These are phyloP conservation scores for Apiospora marii DNA, from an alignment of 2,329 filamentous ascomycete species.

Conservation along the genomic window DNA sequence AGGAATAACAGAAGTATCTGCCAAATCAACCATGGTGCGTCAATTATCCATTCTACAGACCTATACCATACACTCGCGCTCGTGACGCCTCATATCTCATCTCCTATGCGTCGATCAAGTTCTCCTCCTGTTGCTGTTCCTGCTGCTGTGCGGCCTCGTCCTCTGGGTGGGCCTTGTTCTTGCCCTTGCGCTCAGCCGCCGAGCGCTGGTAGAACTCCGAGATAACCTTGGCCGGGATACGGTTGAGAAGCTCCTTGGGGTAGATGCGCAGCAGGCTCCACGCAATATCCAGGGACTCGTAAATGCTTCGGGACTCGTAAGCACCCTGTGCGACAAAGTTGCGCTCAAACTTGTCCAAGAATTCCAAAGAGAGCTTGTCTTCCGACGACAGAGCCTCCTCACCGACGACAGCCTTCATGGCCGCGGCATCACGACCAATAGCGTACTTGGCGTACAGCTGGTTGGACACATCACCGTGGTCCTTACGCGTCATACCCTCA, in stretches of 20 bases:
- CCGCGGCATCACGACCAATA: conserved; percentile 96
- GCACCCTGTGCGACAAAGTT: conserved; percentile 91
- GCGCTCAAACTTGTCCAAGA: conserved; percentile 97
- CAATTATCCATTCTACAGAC: conserved; percentile 24
- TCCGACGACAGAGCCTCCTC: conserved; percentile 95
- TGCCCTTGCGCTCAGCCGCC: conserved; percentile 67
- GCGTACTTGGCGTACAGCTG: conserved; percentile 99
- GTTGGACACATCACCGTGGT: conserved; percentile 98
- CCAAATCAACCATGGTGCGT: conserved; percentile 10
- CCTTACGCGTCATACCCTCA: conserved; percentile 93
- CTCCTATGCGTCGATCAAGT: conserved; percentile 66
- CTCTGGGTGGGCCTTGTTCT: conserved; percentile 54
- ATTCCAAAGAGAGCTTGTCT: conserved; percentile 97
- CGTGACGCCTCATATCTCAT: background rate
- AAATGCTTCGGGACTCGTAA: conserved; percentile 92
- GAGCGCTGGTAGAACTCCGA: conserved; percentile 83
- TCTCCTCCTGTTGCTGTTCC: conserved; percentile 60
- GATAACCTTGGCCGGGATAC: conserved; percentile 84
- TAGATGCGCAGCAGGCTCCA: conserved; percentile 97
- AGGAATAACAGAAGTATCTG: background rate
- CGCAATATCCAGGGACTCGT: conserved; percentile 92
- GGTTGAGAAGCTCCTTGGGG: conserved; percentile 97
- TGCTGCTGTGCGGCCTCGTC: conserved; percentile 44
- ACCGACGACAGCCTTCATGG: conserved; percentile 99
- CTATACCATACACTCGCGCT: conserved; percentile 21